Conservation (phyloP, 192 early-diverging fungal species). For the Coemansia javaensis region DNA sequence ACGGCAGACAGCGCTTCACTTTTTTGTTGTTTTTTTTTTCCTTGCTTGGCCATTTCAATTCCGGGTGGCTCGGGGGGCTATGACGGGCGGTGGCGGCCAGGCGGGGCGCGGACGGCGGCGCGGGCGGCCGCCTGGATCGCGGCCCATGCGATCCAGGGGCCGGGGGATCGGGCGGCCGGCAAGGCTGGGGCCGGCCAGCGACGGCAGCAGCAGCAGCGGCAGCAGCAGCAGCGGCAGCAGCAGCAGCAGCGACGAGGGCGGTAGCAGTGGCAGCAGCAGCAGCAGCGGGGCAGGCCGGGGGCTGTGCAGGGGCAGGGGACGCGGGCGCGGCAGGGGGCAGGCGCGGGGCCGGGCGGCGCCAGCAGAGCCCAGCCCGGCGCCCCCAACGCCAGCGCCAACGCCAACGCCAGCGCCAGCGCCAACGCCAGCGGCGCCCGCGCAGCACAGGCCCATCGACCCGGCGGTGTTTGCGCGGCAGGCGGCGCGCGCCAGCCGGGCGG, state of each 20-base stretch:
- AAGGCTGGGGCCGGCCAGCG: too few species aligned
- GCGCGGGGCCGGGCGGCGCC: too few species aligned
- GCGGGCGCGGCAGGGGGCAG: too few species aligned
- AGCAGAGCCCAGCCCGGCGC: too few species aligned
- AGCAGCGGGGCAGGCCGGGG: background rate
- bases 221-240: too few species aligned
- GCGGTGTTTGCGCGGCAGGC: constrained; percentile 9
- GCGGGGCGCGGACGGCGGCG: constrained; percentile 27
- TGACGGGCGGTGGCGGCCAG: constrained; percentile 9
- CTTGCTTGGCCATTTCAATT: too few species aligned
- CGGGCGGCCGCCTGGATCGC: constrained; percentile 38
- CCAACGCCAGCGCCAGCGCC: background rate
- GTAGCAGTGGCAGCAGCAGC: background rate
- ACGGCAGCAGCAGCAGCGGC: too few species aligned
- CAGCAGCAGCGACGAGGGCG: too few species aligned
- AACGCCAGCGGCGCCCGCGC: background rate
- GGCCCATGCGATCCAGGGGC: background rate
- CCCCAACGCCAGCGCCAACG: background rate
- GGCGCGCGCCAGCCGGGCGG: background rate
- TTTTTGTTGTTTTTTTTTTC: too few species aligned
- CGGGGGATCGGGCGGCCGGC: too few species aligned
- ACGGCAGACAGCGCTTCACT: too few species aligned
- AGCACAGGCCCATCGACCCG: background rate
- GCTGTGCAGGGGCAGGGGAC: constrained; percentile 1
- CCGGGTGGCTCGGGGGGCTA: too few species aligned